These are phyloP conservation scores for Citeromyces matritensis DNA, from an alignment of 805 yeast genomes.

Conservation along the genomic window DNA sequence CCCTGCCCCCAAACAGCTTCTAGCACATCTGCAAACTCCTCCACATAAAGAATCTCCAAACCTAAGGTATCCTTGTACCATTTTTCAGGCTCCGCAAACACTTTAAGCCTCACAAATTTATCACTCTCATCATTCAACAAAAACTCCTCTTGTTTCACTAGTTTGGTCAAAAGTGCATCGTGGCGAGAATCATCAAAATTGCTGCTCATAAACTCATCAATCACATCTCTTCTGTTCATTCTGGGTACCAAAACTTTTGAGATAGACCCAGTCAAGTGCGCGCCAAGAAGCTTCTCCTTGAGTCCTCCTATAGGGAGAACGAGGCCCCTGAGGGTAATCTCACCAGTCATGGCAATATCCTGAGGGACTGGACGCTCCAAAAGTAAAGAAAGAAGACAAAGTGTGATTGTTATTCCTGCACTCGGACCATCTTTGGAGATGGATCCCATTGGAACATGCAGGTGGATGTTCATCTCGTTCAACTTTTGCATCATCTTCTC, in stretches of 20 bases:
- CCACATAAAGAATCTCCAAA: slow-evolving; percentile 47
- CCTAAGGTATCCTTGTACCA: slow-evolving; percentile 39
- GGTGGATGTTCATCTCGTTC: slow-evolving; percentile 38
- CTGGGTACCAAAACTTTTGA: slow-evolving; percentile 54
- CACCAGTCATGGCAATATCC: slow-evolving; percentile 75
- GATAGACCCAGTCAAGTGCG: slow-evolving; percentile 50
- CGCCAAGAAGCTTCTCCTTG: slow-evolving; percentile 65
- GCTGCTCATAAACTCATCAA: slow-evolving; percentile 33
- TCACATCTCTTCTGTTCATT: slow-evolving; percentile 53
- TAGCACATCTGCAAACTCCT: slow-evolving; percentile 68
- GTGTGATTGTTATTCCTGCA: slow-evolving; percentile 35
- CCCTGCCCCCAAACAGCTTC: slow-evolving; percentile 52
- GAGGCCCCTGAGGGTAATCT: slow-evolving; percentile 64
- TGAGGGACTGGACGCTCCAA: slow-evolving; percentile 26
- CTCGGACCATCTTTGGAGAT: slow-evolving; percentile 31
- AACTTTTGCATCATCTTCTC: slow-evolving; percentile 21
- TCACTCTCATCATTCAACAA: slow-evolving; percentile 4
- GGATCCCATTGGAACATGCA: slow-evolving; percentile 34
- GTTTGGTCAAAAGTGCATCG: slow-evolving; percentile 6
- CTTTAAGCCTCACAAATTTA: slow-evolving; percentile 3
- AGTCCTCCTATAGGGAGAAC: slow-evolving; percentile 77
- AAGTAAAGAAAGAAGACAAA: slow-evolving; percentile 26
- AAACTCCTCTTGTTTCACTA: slow-evolving; percentile 13
- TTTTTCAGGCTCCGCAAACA: slow-evolving; percentile 28
- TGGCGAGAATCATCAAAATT: slow-evolving; percentile 4